These are phyloP conservation scores for Zygoascus sp. DNA, from an alignment of 1,139 yeast species.

Conservation along the genomic window DNA sequence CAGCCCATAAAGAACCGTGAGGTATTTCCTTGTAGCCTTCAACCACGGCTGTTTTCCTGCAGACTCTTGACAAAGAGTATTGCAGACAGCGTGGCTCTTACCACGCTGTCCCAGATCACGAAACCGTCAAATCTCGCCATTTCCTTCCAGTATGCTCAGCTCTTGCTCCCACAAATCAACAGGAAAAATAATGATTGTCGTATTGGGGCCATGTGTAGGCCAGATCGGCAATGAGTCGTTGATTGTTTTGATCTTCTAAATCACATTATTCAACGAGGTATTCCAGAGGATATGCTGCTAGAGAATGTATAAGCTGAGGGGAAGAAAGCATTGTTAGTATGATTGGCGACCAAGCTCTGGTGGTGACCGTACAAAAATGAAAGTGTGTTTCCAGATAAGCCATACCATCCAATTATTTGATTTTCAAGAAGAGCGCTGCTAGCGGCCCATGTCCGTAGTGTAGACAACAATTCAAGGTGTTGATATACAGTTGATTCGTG, in stretches of 20 bases:
- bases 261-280: conserved; percentile 3
- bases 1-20: conserved; percentile 10
- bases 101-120: conserved; percentile 16
- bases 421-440: conserved; percentile 12
- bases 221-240: conserved; percentile 11
- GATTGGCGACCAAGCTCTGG: conserved; percentile 10
- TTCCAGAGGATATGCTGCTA: conserved; percentile 7
- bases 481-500: conserved; percentile 8
- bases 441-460: conserved; percentile 14
- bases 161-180: conserved; percentile 12
- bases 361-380: conserved; percentile 11
- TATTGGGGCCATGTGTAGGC: conserved; percentile 15
- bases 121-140: conserved; percentile 8
- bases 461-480: conserved; percentile 6
- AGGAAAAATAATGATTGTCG: conserved; percentile 11
- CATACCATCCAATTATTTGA: conserved; percentile 16
- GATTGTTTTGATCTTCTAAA: conserved; percentile 3
- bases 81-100: conserved; percentile 14
- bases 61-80: conserved; percentile 12
- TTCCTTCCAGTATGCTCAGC: conserved; percentile 5
- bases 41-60: conserved; percentile 14
- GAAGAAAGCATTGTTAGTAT: conserved; percentile 12
- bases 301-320: conserved; percentile 14
- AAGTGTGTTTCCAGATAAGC: conserved; percentile 12
- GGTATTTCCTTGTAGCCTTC: conserved; percentile 11